Evolutionary conservation across 352 stramenopile species (phyloP), one percentile per base, ranked within the genome.

Genomic region (Globisporangium nagaii): DNA sequence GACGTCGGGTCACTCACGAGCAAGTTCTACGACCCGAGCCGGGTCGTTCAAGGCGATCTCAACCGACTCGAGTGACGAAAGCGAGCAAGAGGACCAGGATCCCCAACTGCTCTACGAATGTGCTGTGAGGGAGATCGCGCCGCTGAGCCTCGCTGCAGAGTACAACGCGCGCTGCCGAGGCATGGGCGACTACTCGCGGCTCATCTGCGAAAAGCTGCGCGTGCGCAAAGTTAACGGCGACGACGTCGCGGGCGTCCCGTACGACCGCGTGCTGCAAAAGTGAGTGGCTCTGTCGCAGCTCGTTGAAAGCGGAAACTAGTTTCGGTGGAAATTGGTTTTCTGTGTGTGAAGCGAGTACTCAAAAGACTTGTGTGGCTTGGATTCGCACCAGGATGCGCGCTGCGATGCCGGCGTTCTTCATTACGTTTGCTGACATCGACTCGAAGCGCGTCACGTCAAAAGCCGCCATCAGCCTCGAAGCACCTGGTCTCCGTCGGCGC

Each of bases 381-480:
- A n/a, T n/a, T n/a, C n/a, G n/a, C n/a, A n/a, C n/a, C 43, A 86
- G 71, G 58, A 77, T 86, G 66, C 73, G 71, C 15, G 67, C 71
- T 28, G 63, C 67, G 5, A 74, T 70, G 53, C 66, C 61, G 3
- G 62, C 49, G 10, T 63, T 80, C 46, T 63, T 68, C 31, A 36
- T 90, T 37, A 83, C 71, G 8, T 79, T 90, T 47, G 68, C 63
- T 9, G 66, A 78, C 50, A 51, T 67, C 10, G 51, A 25, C 19
- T 73, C 71, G 7, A 40, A 24, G 13, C 60, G 49, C 2, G 4
- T 53, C 13, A 34, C 19, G 30, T 24, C 34, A 43, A 32, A 51
- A 37, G 24, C 37, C 13, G 25, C 42, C 10, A 19, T 45, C 20
- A 11, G 28, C 22, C 28, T 46, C 6, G 34, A 62, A 22, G 31